Conservation (phyloP, 2,329 filamentous ascomycete genomes). For the Penicillium vulpinum region DNA sequence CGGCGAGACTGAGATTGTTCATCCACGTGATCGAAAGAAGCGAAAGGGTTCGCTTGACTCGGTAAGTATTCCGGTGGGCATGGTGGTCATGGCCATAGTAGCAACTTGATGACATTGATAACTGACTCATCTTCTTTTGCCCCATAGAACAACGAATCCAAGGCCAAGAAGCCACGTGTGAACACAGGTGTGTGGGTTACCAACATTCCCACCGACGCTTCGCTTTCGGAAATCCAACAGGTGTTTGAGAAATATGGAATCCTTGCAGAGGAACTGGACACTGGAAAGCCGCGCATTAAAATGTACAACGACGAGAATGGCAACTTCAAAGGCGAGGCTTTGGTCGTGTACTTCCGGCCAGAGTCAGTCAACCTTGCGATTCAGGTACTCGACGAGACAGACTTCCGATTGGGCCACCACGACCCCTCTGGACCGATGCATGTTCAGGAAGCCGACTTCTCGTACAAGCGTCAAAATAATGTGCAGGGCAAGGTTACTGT, state of each 20-base stretch:
- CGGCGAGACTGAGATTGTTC: slow-evolving; percentile 53
- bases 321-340: slow-evolving; percentile 87
- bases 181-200: slow-evolving; percentile 95
- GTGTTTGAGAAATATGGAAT: slow-evolving; percentile 88
- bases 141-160: slow-evolving; percentile 33
- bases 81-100: no score
- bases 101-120: background rate
- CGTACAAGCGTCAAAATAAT: slow-evolving; percentile 81
- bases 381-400: slow-evolving; percentile 56
- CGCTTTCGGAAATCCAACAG: slow-evolving; percentile 75
- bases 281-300: slow-evolving; percentile 83
- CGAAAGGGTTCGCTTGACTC: slow-evolving; percentile 54
- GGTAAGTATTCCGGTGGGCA: slow-evolving; percentile 39
- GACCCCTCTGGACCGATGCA: slow-evolving; percentile 64
- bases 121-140: background rate
- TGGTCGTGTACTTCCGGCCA: slow-evolving; percentile 92
- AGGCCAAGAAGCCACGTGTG: slow-evolving; percentile 52
- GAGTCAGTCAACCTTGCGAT: slow-evolving; percentile 76
- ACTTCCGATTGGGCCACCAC: slow-evolving; percentile 68
- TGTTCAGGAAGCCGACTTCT: slow-evolving; percentile 81
- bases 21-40: slow-evolving; percentile 54
- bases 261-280: slow-evolving; percentile 92
- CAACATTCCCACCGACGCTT: slow-evolving; percentile 76
- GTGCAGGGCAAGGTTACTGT: slow-evolving; percentile 43
- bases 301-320: slow-evolving; percentile 82